Percentiles rank a stretch among this genome's conserved stretches.
These are phyloP conservation scores for Phytophthora europaea DNA, from an alignment of 352 stramenopile genomes.

Conservation along the genomic window DNA sequence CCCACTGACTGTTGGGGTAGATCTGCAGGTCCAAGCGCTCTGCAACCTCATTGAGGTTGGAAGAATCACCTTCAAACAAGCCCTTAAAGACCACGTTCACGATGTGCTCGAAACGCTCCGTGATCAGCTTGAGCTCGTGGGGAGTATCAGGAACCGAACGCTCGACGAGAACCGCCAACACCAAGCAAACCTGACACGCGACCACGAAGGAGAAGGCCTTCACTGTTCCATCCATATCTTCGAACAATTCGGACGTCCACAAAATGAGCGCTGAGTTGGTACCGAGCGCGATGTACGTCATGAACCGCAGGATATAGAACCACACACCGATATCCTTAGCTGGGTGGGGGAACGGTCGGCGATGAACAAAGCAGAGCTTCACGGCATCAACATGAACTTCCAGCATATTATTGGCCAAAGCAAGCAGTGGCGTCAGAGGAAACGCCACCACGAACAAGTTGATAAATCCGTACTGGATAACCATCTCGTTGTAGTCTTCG, in stretches of 20 bases:
- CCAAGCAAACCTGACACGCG: slow-evolving; percentile 75
- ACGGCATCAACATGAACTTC: slow-evolving; percentile 92
- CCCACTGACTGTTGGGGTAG: slow-evolving; percentile 78
- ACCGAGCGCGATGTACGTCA: slow-evolving; percentile 82
- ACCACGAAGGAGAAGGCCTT: slow-evolving; percentile 80
- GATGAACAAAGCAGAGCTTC: slow-evolving; percentile 86
- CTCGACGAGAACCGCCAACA: slow-evolving; percentile 73
- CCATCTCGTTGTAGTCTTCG: slow-evolving; percentile 92
- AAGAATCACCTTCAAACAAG: slow-evolving; percentile 70
- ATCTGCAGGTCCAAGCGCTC: slow-evolving; percentile 81
- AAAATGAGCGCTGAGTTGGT: slow-evolving; percentile 85
- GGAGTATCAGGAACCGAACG: slow-evolving; percentile 67
- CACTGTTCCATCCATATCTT: slow-evolving; percentile 49
- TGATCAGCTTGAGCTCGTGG: slow-evolving; percentile 61
- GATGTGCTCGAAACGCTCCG: slow-evolving; percentile 77
- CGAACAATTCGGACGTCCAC: slow-evolving; percentile 84
- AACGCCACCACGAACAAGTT: slow-evolving; percentile 96
- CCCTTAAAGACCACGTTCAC: slow-evolving; percentile 84
- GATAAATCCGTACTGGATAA: slow-evolving; percentile 97
- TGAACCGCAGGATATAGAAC: slow-evolving; percentile 88
- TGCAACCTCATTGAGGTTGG: slow-evolving; percentile 76
- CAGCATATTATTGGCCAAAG: slow-evolving; percentile 91
- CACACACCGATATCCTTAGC: slow-evolving; percentile 94
- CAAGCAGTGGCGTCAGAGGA: slow-evolving; percentile 92
- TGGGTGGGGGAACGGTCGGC: slow-evolving; percentile 80